phyloP scores from a whole-genome alignment of 352 stramenopile genomes.

The Phytophthora crassamura region DNA sequence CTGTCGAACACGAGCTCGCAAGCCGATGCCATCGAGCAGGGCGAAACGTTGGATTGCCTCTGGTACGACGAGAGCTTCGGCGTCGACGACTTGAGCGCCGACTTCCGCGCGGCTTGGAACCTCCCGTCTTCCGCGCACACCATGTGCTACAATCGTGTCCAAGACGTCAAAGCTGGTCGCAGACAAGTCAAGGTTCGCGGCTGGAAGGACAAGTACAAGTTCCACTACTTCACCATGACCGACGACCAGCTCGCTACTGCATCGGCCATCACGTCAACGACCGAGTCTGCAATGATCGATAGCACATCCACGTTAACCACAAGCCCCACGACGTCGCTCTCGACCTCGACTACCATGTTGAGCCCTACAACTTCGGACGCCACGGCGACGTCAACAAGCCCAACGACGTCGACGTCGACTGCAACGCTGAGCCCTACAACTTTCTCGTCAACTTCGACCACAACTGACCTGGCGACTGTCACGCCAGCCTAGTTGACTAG shows the following conservation, averaged over 20 bases:
- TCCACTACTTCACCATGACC: slow-evolving; percentile 39
- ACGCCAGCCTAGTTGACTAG: neutral
- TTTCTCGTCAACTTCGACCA: neutral
- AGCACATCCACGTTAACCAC: neutral
- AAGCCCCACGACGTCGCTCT: neutral
- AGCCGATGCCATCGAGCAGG: slow-evolving; percentile 46
- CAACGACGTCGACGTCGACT: neutral
- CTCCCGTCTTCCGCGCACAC: slow-evolving; percentile 38
- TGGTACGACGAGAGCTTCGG: slow-evolving; percentile 54
- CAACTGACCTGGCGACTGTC: neutral
- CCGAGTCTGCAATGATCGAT: slow-evolving; percentile 23
- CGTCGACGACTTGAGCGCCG: slow-evolving; percentile 50
- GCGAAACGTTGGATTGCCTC: slow-evolving; percentile 60
- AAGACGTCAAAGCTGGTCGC: slow-evolving; percentile 26
- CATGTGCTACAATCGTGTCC: slow-evolving; percentile 44
- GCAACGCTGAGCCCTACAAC: neutral
- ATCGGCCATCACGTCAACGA: slow-evolving; percentile 28
- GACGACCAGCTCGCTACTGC: slow-evolving; percentile 28
- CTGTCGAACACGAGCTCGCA: slow-evolving; percentile 19
- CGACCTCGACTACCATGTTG: neutral
- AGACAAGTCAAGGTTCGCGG: slow-evolving; percentile 17
- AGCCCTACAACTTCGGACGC: no score
- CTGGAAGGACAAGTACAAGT: slow-evolving; percentile 29
- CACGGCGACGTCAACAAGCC: neutral
- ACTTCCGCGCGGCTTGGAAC: slow-evolving; percentile 47